Base-by-base conservation (phyloP, 2,329 filamentous ascomycete genomes). In the Trichoderma endophyticum region DNA sequence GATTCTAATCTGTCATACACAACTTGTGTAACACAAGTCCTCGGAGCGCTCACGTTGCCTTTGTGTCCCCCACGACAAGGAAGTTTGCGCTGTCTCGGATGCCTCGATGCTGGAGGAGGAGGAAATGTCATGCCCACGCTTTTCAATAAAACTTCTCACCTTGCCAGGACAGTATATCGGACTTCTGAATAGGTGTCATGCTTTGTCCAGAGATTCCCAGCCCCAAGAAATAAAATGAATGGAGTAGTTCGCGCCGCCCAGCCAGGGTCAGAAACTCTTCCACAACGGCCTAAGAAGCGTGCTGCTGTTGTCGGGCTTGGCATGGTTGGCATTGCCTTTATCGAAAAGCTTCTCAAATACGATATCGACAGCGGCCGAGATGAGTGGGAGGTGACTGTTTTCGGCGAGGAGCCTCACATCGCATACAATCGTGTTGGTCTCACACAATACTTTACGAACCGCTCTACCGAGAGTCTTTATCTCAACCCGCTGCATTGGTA, bases 361-460 rank as follows among this genome's bases (percentile, higher is more conserved):
- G 94, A 97, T 79, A 88, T 90, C 2, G 90, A 92, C 77, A 83
- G 89, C 74, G 86, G 91, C 77, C 64, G 64, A 14, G 54, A 67
- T n/a, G 91, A 94, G 80, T 97, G 94, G 79, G 89, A 93, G 74
- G 88, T 97, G 66, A 87, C 94, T 1, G 93, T 97, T 12, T 92
- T 98, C 73, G 94, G 94, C 73, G 94, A 97, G 77, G 94, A 97
- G 79, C 85, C 92, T 24, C 92, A 97, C 83, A 84, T 97, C 69
- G 94, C 94, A 24, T 97, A 97, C 81, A 97, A 97, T 80, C 90
- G 95, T 72, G 94, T 97, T 34, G 94, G 94, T 4, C 85, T 97
- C 65, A 97, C 94, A 3, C 93, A 91, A 73, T 97, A 95, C 84
- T 97, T 97, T 79, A 90, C 93, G 76, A 93, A 97, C 82, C 88